Base-by-base conservation (phyloP, 2,329 filamentous ascomycete species). In the Thermomyces lanuginosus region DNA sequence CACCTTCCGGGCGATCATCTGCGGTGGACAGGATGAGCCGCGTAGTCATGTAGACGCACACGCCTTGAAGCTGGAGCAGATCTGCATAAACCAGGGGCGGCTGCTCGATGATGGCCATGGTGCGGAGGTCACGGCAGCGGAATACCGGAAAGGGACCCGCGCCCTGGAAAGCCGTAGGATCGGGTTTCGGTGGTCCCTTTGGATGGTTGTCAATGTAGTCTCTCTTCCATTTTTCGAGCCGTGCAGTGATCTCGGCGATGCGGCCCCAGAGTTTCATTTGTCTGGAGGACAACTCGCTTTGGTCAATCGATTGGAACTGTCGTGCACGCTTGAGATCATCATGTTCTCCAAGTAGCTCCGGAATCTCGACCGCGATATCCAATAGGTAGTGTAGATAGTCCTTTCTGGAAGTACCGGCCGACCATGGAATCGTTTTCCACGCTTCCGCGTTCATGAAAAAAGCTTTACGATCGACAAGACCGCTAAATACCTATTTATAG, bases 361-460 rank as follows among this genome's bases (percentile, higher is more conserved):
- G 48, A 2, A 55, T 39, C 7, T 52, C 48, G 5, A 46, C 42
- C 3, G 46, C 49, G 9, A 53, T 33, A 27, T 55, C 51, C 3
- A 54, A 33, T 1, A 55, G 34, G 30, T 53, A 41, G 24, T 55
- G 49, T 8, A 54, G 27, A 11, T 53, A 45, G 23, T 55, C 49
- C 31, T 53, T 55, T 3, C 32, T 36, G 8, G 43, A 51, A 5
- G 50, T 51, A 2, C 42, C 44, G 14, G 44, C 42, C 15, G 49
- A 48, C 51, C 51, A 55, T 0, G 52, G 52, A 9, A 55, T 36
- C 5, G 42, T 50, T 26, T 53, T 55, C 52, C 52, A 55, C 18
- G 51, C 49, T 21, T 51, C 42, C 7, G 31, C 36, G 4, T 48
- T 44, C 7, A 55, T 41, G 27, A 54, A 55, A 5, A 48, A 47